Evolutionary conservation across 805 yeast species (phyloP), one percentile per base, ranked within the genome.

Genomic region (Wickerhamiella qilinensis): DNA sequence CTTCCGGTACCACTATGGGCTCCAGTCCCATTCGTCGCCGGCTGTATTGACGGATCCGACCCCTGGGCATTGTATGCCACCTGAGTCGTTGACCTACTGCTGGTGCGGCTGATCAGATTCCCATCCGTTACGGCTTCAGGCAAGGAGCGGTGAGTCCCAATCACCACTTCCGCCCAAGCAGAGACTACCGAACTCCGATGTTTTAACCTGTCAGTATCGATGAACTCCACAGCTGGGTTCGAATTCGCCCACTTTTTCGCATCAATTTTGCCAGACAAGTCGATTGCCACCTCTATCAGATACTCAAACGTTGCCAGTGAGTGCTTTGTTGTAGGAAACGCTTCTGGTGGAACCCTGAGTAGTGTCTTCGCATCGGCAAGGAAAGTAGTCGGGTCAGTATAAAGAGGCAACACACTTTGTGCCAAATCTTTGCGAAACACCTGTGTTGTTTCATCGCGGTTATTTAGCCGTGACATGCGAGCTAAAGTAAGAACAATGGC

Each of bases 111-210:
- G n/a, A n/a, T n/a, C n/a, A n/a, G n/a, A n/a, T n/a, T n/a, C n/a
- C n/a, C n/a, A n/a, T n/a, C n/a, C n/a, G n/a, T n/a, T n/a, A n/a
- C n/a, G n/a, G n/a, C n/a, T n/a, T n/a, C n/a, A n/a, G n/a, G n/a
- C n/a, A n/a, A n/a, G n/a, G n/a, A n/a, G 15, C 88, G 62, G 47
- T 72, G 77, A 0, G 93, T 84, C 3, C 96, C 96, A 20, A 85
- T 67, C 18, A 82, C 65, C 1, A 84, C 69, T 55, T 81, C 94
- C 1, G 83, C 71, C 37, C 85, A 81, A 51, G 83, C 60, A n/a
- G 83, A 82, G 5, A 85, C 63, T 17, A 84, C 84, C 52, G 85
- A 81, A 47, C 75, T 75, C 61, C 74, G 67, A 40, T 84, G 62
- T 55, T 82, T 83, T 51, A 78, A 64, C 49, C 69, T 70, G 57